Evolutionary conservation across 2,329 filamentous ascomycete genomes (phyloP).

Genomic region (Xylariaceae sp.): DNA sequence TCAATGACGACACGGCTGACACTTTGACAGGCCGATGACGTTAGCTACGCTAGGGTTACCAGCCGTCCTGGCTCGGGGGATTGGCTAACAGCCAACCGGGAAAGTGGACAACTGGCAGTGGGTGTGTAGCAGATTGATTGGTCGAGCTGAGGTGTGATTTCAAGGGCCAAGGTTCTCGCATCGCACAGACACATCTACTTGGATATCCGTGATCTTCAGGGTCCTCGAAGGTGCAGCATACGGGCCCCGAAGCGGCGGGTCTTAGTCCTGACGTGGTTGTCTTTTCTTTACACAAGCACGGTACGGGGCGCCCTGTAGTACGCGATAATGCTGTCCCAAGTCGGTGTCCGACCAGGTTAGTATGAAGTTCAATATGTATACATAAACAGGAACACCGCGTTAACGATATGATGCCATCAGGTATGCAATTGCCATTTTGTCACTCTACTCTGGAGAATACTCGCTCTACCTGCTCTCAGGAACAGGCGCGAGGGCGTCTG

Average conservation of each 20-base stretch:
- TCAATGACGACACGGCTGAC: constrained; percentile 37
- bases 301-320: too few relatives aligned
- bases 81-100: constrained; percentile 28
- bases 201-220: constrained; percentile 38
- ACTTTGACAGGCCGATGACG: constrained; percentile 35
- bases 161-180: constrained; percentile 32
- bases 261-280: constrained; percentile 23
- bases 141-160: constrained; percentile 24
- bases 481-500: not conserved
- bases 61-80: constrained; percentile 26
- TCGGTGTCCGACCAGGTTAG: not conserved
- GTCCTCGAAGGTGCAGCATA: constrained; percentile 34
- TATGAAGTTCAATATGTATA: not conserved
- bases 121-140: constrained; percentile 26
- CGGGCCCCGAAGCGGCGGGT: constrained; percentile 25
- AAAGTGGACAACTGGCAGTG: constrained; percentile 27
- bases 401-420: too few relatives aligned
- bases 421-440: too few relatives aligned
- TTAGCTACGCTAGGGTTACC: constrained; percentile 29
- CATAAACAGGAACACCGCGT: constrained; percentile 1
- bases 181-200: constrained; percentile 34
- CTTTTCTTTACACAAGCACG: too few relatives aligned
- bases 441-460: constrained; percentile 1
- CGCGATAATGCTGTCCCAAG: constrained; percentile 1
- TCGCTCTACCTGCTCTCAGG: not conserved